Percentiles rank a stretch among this genome's conserved stretches.
These are phyloP conservation scores for Nitzschia inconspicua DNA, from an alignment of 108 stramenopile genomes.

Conservation along the genomic window DNA sequence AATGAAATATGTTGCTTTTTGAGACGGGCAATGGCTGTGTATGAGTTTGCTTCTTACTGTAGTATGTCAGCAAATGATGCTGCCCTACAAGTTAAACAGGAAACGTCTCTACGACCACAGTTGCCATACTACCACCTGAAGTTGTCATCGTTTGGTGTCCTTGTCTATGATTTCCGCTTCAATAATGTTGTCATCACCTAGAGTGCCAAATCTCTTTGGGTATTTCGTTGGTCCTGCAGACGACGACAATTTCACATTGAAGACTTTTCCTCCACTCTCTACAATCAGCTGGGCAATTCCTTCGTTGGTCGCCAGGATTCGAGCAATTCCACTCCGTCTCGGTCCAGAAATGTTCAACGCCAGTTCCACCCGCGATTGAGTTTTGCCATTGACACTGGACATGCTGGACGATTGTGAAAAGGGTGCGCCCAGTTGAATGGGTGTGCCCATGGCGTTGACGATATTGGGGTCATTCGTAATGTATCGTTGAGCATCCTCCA, in stretches of 20 bases:
- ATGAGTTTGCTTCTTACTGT: no score
- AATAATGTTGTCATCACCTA: conserved; percentile 52
- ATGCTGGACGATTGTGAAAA: conserved; percentile 64
- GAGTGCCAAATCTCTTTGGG: neutral
- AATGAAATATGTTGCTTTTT: no score
- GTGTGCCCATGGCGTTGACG: conserved; percentile 45
- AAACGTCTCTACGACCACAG: no score
- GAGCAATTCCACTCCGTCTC: conserved; percentile 41
- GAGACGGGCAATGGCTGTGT: no score
- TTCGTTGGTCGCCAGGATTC: conserved; percentile 43
- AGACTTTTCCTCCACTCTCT: conserved; percentile 41
- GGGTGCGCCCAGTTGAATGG: conserved; percentile 58
- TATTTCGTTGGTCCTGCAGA: conserved; percentile 1
- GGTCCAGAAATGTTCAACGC: conserved; percentile 55
- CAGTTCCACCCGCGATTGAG: conserved; percentile 39
- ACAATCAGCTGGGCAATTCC: conserved; percentile 46
- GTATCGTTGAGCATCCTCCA: conserved; percentile 58
- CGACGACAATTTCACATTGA: conserved; percentile 32
- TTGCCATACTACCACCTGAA: no score
- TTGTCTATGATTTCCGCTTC: conserved; percentile 80
- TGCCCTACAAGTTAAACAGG: no score
- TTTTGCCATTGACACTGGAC: conserved; percentile 57
- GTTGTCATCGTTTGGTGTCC: no score
- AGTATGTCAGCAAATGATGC: no score
- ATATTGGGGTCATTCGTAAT: conserved; percentile 42